Percentiles rank a stretch among this genome's conserved stretches.
phyloP scores from a whole-genome alignment of 2,329 filamentous ascomycete genomes.

The Dactylonectria macrodidyma region DNA sequence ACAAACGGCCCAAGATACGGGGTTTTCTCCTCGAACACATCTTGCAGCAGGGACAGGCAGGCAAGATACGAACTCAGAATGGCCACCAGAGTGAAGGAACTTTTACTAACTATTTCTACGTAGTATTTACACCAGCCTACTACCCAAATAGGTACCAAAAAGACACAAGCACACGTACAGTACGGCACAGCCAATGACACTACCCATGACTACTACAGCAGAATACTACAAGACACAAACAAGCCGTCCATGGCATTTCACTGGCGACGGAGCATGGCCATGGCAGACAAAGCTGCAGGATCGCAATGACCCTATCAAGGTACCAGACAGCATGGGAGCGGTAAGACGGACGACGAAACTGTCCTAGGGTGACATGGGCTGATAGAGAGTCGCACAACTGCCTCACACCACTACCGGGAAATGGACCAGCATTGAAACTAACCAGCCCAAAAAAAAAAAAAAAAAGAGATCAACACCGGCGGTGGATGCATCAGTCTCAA shows the following conservation, averaged over 20 bases:
- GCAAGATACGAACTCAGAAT: neutral
- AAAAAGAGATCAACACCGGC: slow-evolving; percentile 1
- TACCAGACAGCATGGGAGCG: neutral
- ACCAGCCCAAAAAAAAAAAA: no score
- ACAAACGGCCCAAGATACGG: neutral
- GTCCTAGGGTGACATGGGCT: slow-evolving; percentile 21
- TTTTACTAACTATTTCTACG: no score
- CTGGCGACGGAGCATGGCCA: neutral
- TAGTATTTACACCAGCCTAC: neutral
- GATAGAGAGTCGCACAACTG: slow-evolving; percentile 26
- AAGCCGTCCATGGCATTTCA: neutral
- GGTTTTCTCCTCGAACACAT: neutral
- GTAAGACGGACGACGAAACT: slow-evolving; percentile 28
- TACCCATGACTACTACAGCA: neutral
- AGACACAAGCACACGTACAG: neutral
- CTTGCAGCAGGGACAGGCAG: neutral
- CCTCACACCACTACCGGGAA: slow-evolving; percentile 27
- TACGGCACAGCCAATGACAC: neutral
- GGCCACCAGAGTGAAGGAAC: neutral
- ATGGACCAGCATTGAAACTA: slow-evolving; percentile 13
- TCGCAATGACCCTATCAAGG: slow-evolving; percentile 1
- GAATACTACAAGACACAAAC: neutral
- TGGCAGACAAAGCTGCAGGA: slow-evolving; percentile 3
- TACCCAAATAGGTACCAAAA: no score
- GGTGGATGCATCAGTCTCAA: slow-evolving; percentile 5